A percentile compares a stretch with the other conserved stretches of the same genome.
Evolutionary conservation across 176 grass and related monocot genomes (phyloP).

Genomic region (Bolboschoenus planiculmis): DNA sequence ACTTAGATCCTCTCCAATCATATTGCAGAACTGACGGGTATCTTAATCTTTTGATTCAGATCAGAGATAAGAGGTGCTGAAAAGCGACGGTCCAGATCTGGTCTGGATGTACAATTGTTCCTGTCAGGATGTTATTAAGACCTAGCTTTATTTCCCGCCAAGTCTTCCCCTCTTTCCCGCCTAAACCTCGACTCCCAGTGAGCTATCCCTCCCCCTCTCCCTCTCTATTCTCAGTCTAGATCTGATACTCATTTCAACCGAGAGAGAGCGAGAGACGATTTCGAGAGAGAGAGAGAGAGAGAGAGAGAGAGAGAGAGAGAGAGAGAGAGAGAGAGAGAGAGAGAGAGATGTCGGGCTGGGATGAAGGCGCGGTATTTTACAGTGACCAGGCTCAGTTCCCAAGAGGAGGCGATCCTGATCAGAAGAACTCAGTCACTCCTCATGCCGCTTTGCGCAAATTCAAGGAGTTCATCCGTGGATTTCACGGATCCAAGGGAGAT

Average conservation of each 20-base stretch:
- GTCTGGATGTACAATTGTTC: neutral
- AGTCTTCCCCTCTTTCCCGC: slow-evolving; percentile 47
- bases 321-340: neutral
- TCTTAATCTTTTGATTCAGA: neutral
- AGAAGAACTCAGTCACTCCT: slow-evolving; percentile 50
- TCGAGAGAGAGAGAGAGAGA: neutral
- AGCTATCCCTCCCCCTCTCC: slow-evolving; percentile 16
- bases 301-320: slow-evolving; percentile 5
- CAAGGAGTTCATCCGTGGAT: slow-evolving; percentile 93
- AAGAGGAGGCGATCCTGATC: slow-evolving; percentile 56
- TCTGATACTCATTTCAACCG: neutral
- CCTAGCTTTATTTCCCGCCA: slow-evolving; percentile 35
- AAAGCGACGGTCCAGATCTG: neutral
- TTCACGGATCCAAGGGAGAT: slow-evolving; percentile 67
- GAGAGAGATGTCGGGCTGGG: slow-evolving; percentile 81
- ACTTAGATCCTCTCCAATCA: neutral
- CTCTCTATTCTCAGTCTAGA: neutral
- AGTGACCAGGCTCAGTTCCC: slow-evolving; percentile 98
- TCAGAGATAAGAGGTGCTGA: neutral
- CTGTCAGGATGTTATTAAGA: neutral
- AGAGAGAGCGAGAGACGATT: neutral
- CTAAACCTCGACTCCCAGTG: slow-evolving; percentile 33
- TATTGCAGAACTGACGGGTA: no score
- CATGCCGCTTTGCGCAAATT: slow-evolving; percentile 96
- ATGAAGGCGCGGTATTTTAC: slow-evolving; percentile 97